A percentile compares a stretch with the other conserved stretches of the same genome.
phyloP scores from a whole-genome alignment of 441 rosid species.

The Codiaeum variegatum region DNA sequence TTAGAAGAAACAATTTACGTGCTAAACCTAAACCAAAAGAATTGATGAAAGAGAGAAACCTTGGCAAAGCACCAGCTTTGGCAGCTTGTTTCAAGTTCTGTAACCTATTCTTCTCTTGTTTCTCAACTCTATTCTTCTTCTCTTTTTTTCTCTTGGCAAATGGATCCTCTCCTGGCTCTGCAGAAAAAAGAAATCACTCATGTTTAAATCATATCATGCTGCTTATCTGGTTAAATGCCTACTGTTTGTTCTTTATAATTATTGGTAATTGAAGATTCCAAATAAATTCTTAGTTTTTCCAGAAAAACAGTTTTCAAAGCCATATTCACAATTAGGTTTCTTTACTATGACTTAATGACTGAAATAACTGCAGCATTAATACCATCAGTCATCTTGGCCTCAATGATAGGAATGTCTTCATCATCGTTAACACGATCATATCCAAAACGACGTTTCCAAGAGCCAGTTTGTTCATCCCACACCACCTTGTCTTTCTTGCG shows the following conservation, averaged over 20 bases:
- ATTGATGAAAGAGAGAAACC: constrained; percentile 38
- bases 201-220: neutral
- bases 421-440: constrained; percentile 92
- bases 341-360: neutral
- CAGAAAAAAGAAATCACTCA: constrained; percentile 19
- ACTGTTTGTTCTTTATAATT: neutral
- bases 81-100: constrained; percentile 73
- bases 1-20: neutral
- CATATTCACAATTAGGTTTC: neutral
- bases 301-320: neutral
- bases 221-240: neutral
- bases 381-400: constrained; percentile 89
- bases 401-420: constrained; percentile 76
- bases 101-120: constrained; percentile 67
- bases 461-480: constrained; percentile 77
- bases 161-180: constrained; percentile 87
- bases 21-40: neutral
- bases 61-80: constrained; percentile 83
- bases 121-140: constrained; percentile 72
- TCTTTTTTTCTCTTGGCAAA: constrained; percentile 75
- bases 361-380: constrained; percentile 1
- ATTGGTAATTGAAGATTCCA: neutral
- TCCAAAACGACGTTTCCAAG: constrained; percentile 86
- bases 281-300: neutral
- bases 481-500: constrained; percentile 77